A percentile compares a stretch with the other conserved stretches of the same genome.
phyloP scores from a whole-genome alignment of 106 monocot species.

The Triglochin maritima region DNA sequence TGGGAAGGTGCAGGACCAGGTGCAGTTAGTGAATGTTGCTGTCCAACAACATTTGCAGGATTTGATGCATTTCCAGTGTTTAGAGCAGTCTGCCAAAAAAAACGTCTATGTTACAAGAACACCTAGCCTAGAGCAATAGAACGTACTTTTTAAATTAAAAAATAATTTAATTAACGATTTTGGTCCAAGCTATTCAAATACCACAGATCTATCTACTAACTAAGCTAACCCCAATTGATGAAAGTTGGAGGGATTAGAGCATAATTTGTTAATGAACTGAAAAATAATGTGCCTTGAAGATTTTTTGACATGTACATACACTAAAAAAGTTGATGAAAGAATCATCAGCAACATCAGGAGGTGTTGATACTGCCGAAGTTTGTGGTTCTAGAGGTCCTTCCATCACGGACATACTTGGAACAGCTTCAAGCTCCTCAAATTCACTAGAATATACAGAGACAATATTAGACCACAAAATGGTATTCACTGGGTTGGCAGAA shows the following conservation, averaged over 20 bases:
- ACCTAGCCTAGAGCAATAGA: no score
- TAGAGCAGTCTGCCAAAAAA: conserved; percentile 37
- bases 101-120: neutral
- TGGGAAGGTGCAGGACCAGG: conserved; percentile 21
- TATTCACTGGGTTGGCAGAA: neutral
- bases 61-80: conserved; percentile 33
- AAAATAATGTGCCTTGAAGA: neutral
- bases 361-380: conserved; percentile 2
- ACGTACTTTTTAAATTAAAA: no score
- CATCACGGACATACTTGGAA: conserved; percentile 17
- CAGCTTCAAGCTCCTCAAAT: conserved; percentile 30
- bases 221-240: neutral
- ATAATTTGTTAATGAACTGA: no score
- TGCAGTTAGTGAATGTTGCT: conserved; percentile 14
- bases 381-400: conserved; percentile 29
- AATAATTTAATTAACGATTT: no score
- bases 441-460: neutral
- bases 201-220: no score
- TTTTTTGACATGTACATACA: conserved; percentile 1
- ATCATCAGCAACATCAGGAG: conserved; percentile 19
- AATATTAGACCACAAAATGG: neutral
- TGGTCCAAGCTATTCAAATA: no score
- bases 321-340: conserved; percentile 23
- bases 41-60: conserved; percentile 28
- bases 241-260: neutral